Evolutionary conservation across 768 basidiomycete genomes (phyloP), one percentile per base, ranked within the genome.

Genomic region (Russula olivacea): DNA sequence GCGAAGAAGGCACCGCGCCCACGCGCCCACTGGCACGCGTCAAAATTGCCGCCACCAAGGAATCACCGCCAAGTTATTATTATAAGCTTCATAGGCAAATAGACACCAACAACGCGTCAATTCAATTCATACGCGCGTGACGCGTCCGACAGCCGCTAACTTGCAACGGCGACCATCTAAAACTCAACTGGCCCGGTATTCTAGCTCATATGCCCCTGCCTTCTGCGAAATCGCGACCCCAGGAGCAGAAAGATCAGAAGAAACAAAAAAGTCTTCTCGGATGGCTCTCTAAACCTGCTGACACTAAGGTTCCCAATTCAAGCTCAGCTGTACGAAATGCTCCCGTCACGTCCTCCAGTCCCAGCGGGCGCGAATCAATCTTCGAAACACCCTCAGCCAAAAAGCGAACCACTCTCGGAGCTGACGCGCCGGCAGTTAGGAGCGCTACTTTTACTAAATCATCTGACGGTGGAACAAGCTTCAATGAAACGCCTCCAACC

Each of bases 181-280:
- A 47, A 36, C 56, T 43, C 63, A 34, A 40, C 61, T 10, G 8
- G 7, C 30, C 23, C n/a, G 21, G 19, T 38, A 23, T 38, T 51
- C 34, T 41, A 25, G 41, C 38, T 36, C 19, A 19, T 14, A 65
- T 65, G 64, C 50, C 61, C 30, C 6, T 65, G 61, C 41, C 61
- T 48, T 6, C 61, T 30, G 14, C 61, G 1, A 67, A 67, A 58
- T 10, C 51, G n/a, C 57, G 55, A 30, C 47, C 63, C 8, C 58
- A 55, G 36, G 55, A 66, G 38, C 43, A 55, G 49, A 61, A 48
- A 8, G 70, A 69, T n/a, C 69, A 69, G 15, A 72, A 78, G 73
- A 89, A 87, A 67, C 89, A 91, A 72, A 90, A 89, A 70, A 89
- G 85, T 68, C 78, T 91, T 10, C 84, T 83, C 71, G 81, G 84